These are phyloP conservation scores for Fusarium pilosicola DNA, from an alignment of 2,329 filamentous ascomycete species.

Conservation along the genomic window DNA sequence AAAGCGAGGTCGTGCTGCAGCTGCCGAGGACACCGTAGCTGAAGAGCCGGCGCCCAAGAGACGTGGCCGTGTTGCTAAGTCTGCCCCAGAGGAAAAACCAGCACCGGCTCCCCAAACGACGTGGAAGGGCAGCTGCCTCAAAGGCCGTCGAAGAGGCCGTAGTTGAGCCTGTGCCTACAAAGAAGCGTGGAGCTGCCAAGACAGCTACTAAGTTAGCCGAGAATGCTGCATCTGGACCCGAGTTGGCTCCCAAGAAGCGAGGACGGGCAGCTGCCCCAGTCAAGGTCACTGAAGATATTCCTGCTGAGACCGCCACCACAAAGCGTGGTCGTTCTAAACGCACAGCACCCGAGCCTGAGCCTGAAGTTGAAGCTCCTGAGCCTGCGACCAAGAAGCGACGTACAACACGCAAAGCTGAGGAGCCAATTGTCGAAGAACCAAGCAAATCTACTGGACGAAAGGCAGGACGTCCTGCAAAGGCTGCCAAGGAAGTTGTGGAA, in stretches of 20 bases:
- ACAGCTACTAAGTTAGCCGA: neutral
- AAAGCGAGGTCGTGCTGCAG: slow-evolving; percentile 32
- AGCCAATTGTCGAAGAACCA: slow-evolving; percentile 5
- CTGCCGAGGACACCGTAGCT: neutral
- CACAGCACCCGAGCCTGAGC: slow-evolving; percentile 15
- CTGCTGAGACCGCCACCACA: slow-evolving; percentile 17
- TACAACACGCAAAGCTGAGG: slow-evolving; percentile 18
- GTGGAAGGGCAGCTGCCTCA: slow-evolving; percentile 15
- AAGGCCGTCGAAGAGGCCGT: slow-evolving; percentile 6
- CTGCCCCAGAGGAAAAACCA: slow-evolving; percentile 2
- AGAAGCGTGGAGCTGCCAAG: slow-evolving; percentile 23
- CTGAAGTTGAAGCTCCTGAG: slow-evolving; percentile 17
- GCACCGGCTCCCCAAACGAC: slow-evolving; percentile 6
- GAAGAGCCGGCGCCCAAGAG: slow-evolving; percentile 24
- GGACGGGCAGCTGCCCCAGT: slow-evolving; percentile 10
- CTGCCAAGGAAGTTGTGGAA: slow-evolving; percentile 8
- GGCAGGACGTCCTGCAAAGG: slow-evolving; percentile 21
- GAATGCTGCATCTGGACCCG: slow-evolving; percentile 7
- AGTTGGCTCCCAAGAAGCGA: slow-evolving; percentile 21
- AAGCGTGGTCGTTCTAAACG: slow-evolving; percentile 36
- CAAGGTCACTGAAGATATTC: neutral
- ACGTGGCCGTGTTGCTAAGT: slow-evolving; percentile 18
- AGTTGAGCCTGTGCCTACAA: slow-evolving; percentile 7
- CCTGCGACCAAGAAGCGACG: slow-evolving; percentile 35
- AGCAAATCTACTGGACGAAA: slow-evolving; percentile 6